Conservation (phyloP, 2,329 filamentous ascomycete species). For the Fusarium abutilonis region DNA sequence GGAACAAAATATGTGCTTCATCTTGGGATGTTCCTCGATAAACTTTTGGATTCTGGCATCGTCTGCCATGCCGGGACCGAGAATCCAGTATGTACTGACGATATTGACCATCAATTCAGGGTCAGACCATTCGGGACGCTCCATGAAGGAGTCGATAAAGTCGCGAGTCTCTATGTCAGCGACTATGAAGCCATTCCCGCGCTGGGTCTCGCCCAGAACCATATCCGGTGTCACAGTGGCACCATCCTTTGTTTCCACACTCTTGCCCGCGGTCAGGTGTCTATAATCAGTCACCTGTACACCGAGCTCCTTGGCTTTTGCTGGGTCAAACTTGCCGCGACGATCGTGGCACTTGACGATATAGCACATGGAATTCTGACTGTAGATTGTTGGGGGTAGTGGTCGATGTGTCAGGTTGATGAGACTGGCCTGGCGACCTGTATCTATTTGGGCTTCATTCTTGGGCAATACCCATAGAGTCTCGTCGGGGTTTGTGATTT, state of each 20-base stretch:
- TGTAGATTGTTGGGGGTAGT: conserved; percentile 75
- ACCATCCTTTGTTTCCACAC: conserved; percentile 71
- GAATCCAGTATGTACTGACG: conserved; percentile 79
- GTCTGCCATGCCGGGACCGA: conserved; percentile 73
- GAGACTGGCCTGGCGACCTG: conserved; percentile 14
- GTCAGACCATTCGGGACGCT: conserved; percentile 76
- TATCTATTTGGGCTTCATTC: conserved; percentile 21
- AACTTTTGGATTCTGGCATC: conserved; percentile 74
- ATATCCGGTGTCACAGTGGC: conserved; percentile 82
- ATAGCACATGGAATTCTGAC: conserved; percentile 80
- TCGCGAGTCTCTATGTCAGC: conserved; percentile 78
- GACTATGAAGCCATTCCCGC: conserved; percentile 79
- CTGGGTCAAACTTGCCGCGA: conserved; percentile 81
- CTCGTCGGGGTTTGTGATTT: conserved; percentile 35
- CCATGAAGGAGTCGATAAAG: conserved; percentile 76
- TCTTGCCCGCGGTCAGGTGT: conserved; percentile 69
- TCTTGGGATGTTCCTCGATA: conserved; percentile 67
- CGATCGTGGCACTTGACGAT: conserved; percentile 80
- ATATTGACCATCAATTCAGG: conserved; percentile 73
- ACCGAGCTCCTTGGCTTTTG: conserved; percentile 71
- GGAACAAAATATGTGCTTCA: conserved; percentile 82
- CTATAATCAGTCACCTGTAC: conserved; percentile 68
- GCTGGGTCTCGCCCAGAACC: conserved; percentile 75
- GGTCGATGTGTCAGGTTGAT: conserved; percentile 39
- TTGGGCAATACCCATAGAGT: conserved; percentile 46